These are phyloP conservation scores for Atalantia buxifolia DNA, from an alignment of 345 rosid species.

Conservation along the genomic window DNA sequence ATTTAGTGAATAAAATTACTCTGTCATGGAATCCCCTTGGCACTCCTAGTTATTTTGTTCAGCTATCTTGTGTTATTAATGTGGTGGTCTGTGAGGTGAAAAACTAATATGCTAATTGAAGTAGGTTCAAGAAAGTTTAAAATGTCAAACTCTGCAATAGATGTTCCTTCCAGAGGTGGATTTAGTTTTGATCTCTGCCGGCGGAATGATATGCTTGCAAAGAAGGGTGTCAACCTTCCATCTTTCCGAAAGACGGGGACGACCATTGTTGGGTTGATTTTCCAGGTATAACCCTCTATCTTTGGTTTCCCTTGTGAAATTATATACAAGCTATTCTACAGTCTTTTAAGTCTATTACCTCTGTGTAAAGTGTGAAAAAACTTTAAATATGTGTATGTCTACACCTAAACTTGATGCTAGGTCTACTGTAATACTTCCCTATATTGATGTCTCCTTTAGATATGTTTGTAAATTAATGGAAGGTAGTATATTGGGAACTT, in stretches of 20 bases:
- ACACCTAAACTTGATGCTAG: background rate
- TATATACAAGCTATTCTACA: background rate
- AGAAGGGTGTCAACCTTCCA: slow-evolving; percentile 64
- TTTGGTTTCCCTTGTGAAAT: background rate
- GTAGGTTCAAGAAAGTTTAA: slow-evolving; percentile 12
- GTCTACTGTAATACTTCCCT: background rate
- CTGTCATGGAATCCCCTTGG: background rate
- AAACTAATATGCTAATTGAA: background rate
- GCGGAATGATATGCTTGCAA: slow-evolving; percentile 70
- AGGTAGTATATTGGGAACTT: background rate
- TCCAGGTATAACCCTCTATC: slow-evolving; percentile 41
- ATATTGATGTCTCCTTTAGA: background rate
- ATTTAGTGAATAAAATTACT: background rate
- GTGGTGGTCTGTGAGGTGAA: background rate
- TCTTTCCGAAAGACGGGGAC: slow-evolving; percentile 86
- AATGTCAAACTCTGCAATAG: slow-evolving; percentile 54
- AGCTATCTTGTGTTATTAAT: background rate
- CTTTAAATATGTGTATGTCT: background rate
- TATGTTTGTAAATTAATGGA: background rate
- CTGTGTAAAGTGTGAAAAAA: background rate
- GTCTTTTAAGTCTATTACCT: background rate
- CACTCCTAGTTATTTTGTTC: background rate
- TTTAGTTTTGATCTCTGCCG: slow-evolving; percentile 84
- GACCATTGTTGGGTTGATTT: slow-evolving; percentile 85
- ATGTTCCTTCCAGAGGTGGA: slow-evolving; percentile 66